phyloP scores from a whole-genome alignment of 2,329 filamentous ascomycete species.

The Helotiales sp. region DNA sequence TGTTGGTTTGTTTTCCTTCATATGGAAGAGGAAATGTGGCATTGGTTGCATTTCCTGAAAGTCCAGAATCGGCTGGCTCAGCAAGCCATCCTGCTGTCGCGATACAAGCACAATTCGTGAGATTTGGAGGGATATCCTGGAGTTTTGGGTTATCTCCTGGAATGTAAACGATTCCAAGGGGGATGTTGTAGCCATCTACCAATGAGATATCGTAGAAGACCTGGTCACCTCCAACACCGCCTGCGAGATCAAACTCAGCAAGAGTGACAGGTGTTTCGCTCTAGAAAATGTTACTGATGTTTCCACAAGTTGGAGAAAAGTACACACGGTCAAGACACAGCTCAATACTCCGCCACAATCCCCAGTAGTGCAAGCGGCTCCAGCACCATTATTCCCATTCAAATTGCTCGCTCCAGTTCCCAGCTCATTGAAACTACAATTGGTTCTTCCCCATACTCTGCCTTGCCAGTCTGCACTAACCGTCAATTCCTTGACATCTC shows the following conservation, averaged over 20 bases:
- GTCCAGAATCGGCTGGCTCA: constrained; percentile 53
- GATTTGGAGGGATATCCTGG: constrained; percentile 70
- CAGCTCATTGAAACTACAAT: constrained; percentile 75
- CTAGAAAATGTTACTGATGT: constrained; percentile 47
- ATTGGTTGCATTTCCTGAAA: constrained; percentile 61
- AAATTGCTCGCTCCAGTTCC: constrained; percentile 58
- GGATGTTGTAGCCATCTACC: constrained; percentile 84
- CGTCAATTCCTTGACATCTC: constrained; percentile 62
- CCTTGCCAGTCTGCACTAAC: constrained; percentile 80
- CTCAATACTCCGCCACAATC: constrained; percentile 75
- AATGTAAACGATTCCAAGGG: constrained; percentile 66
- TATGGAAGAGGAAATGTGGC: constrained; percentile 66
- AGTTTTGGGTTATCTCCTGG: constrained; percentile 65
- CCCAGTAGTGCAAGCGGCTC: constrained; percentile 70
- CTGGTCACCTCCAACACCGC: constrained; percentile 62
- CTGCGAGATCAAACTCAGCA: constrained; percentile 79
- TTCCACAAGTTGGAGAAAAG: background rate
- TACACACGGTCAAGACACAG: constrained; percentile 70
- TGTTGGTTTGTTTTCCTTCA: constrained; percentile 62
- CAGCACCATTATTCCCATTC: constrained; percentile 48
- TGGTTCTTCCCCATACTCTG: constrained; percentile 81
- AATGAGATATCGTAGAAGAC: constrained; percentile 86
- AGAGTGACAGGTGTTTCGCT: constrained; percentile 76
- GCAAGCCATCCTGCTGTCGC: constrained; percentile 68
- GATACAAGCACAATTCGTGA: constrained; percentile 78